Base-by-base conservation (phyloP, 2,329 filamentous ascomycete genomes). In the Zelopaecilomyces penicillatus region DNA sequence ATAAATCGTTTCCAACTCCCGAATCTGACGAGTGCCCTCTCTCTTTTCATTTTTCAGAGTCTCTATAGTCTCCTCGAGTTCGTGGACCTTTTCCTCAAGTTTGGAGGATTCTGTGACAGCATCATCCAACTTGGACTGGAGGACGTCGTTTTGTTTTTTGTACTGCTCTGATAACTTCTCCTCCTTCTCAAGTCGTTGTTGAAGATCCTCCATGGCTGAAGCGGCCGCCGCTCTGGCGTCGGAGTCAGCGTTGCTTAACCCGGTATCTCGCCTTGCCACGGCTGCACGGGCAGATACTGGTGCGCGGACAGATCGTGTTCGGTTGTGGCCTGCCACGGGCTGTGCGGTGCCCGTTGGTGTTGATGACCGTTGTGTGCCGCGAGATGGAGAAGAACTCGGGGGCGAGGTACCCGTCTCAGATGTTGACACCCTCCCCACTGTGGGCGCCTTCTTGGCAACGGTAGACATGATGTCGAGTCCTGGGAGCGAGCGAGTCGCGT, bases 1-100 rank as follows among this genome's bases (percentile, higher is more conserved):
- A 63, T 95, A 94, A 52, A 94, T 90, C 52, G 83, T 82, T 65
- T 96, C 90, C 69, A 96, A 82, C 63, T 98, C 93, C 52, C 91
- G 81, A 59, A 87, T 86, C 65, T 94, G 85, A 51, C 89, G 80
- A 30, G 83, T 79, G 44, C 83, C 75, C 54, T 97, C 90, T 55
- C 87, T 80, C 68, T 93, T 90, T 58, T 95, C 87, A 57, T 87
- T 89, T 58, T 82, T 81, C 43, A 97, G 73, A 6, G 77, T 71
- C 64, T 95, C 89, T 47, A 91, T 78, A 58, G 83, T 82, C 63
- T 91, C 87, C 50, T 93, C 89, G 57, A 80, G 82, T 65, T 95
- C 90, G 62, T 96, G 90, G 38, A 85, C 74, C 51, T 80, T 82
- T 62, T 97, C 91, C 64, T 98, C 93, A 32, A 96, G 70, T 66